Evolutionary conservation across 257 asterid genomes (phyloP).

Genomic region (Avicennia marina): DNA sequence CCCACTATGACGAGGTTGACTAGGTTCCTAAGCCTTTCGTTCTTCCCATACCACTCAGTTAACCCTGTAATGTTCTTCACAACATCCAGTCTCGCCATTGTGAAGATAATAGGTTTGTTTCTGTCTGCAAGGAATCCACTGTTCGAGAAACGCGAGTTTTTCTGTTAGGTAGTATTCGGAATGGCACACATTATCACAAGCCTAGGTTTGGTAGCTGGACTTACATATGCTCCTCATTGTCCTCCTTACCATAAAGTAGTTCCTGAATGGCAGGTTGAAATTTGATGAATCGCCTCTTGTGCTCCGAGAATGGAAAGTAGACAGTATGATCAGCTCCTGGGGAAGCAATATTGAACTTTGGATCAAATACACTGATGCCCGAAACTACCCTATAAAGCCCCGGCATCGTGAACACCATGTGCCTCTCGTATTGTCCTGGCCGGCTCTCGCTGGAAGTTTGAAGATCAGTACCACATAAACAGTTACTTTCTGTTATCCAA

Average conservation of each 20-base stretch:
- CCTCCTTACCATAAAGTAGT: slow-evolving; percentile 50
- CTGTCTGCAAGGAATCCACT: slow-evolving; percentile 69
- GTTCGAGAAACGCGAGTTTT: slow-evolving; percentile 21
- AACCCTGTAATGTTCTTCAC: slow-evolving; percentile 79
- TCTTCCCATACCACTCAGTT: slow-evolving; percentile 81
- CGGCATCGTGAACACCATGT: too few relatives aligned
- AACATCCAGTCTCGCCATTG: slow-evolving; percentile 81
- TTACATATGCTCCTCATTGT: slow-evolving; percentile 74
- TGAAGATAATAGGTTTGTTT: slow-evolving; percentile 70
- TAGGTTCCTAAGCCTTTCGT: slow-evolving; percentile 43
- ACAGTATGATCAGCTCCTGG: slow-evolving; percentile 93
- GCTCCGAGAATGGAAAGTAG: slow-evolving; percentile 62
- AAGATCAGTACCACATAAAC: slow-evolving; percentile 15
- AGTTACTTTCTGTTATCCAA: neutral
- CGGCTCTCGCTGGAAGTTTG: slow-evolving; percentile 51
- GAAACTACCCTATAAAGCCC: too few relatives aligned
- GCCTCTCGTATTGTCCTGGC: too few relatives aligned
- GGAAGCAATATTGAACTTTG: slow-evolving; percentile 64
- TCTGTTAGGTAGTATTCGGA: too few relatives aligned
- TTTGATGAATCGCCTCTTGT: slow-evolving; percentile 40
- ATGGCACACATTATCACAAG: too few relatives aligned
- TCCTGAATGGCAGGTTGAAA: slow-evolving; percentile 60
- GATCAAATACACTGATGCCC: too few relatives aligned
- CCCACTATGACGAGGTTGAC: slow-evolving; percentile 84
- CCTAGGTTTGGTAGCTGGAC: too few relatives aligned